Percentiles rank a stretch among this genome's conserved stretches.
These are phyloP conservation scores for Stachybotrys echinatus DNA, from an alignment of 2,329 filamentous ascomycete genomes.

Conservation along the genomic window DNA sequence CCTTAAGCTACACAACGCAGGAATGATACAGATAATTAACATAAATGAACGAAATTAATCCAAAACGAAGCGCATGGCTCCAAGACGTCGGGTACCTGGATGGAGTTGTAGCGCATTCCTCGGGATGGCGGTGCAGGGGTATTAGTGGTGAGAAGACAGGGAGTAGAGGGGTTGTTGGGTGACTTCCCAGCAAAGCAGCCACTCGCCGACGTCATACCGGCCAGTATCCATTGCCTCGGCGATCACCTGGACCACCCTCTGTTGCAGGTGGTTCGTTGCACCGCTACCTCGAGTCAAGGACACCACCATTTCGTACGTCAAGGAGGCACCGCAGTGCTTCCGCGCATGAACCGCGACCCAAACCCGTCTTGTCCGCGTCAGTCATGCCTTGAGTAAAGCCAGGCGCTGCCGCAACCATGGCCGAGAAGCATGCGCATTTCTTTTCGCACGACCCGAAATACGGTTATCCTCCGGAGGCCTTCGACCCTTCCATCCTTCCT, in stretches of 20 bases:
- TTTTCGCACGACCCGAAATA: slow-evolving; percentile 30
- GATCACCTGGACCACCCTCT: neutral
- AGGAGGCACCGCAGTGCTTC: neutral
- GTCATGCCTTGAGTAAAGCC: neutral
- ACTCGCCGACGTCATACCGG: neutral
- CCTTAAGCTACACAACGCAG: too few relatives aligned
- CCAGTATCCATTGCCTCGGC: neutral
- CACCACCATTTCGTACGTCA: neutral
- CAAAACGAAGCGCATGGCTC: too few relatives aligned
- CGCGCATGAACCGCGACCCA: too few relatives aligned
- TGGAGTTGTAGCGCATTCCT: too few relatives aligned
- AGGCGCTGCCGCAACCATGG: slow-evolving; percentile 8
- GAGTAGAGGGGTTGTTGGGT: too few relatives aligned
- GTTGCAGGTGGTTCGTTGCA: too few relatives aligned
- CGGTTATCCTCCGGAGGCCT: slow-evolving; percentile 58
- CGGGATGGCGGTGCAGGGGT: too few relatives aligned
- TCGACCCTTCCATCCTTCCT: slow-evolving; percentile 67
- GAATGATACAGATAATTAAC: too few relatives aligned
- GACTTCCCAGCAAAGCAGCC: neutral
- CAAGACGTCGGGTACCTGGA: too few relatives aligned
- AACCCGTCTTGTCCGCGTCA: neutral
- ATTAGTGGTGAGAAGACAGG: too few relatives aligned
- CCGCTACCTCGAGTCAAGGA: neutral
- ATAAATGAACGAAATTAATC: too few relatives aligned
- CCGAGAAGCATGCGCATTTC: slow-evolving; percentile 15